Conservation (phyloP, 2,329 filamentous ascomycete genomes). For the Pezicula radicicola region DNA sequence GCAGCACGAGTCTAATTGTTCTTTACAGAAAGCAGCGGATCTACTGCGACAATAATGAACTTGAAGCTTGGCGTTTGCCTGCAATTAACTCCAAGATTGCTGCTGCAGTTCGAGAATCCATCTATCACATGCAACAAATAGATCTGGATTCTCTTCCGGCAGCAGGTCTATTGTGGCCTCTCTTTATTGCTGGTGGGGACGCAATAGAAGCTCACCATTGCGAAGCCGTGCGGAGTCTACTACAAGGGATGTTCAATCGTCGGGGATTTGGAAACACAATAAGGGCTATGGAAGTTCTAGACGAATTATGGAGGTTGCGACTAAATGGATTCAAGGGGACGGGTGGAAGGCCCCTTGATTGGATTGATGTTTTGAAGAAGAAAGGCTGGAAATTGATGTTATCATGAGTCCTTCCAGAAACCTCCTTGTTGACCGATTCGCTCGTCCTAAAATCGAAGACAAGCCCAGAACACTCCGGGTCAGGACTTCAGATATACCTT, state of each 20-base stretch:
- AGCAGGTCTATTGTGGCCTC: constrained; percentile 4
- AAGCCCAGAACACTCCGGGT: not conserved
- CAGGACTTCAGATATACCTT: constrained; percentile 20
- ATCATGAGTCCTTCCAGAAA: not conserved
- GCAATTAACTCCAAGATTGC: not conserved
- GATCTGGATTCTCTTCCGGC: constrained; percentile 2
- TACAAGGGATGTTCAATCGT: constrained; percentile 1
- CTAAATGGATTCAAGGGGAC: not conserved
- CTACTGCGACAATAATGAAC: not conserved
- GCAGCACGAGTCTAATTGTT: constrained; percentile 3
- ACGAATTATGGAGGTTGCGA: constrained; percentile 8
- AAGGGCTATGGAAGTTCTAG: constrained; percentile 4
- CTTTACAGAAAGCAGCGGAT: constrained; percentile 2
- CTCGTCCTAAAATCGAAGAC: not conserved
- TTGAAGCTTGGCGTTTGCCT: not conserved
- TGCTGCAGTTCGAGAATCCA: not conserved
- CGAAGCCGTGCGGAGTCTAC: constrained; percentile 1
- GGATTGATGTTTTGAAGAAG: constrained; percentile 2
- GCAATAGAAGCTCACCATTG: constrained; percentile 2
- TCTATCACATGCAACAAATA: not conserved
- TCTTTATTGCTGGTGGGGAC: constrained; percentile 11
- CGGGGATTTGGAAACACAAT: constrained; percentile 4
- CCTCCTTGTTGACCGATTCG: not conserved
- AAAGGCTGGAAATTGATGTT: constrained; percentile 3
- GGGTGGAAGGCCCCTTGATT: not conserved